Conservation (phyloP, 2,329 filamentous ascomycete genomes). For the Elsinoe australis region DNA sequence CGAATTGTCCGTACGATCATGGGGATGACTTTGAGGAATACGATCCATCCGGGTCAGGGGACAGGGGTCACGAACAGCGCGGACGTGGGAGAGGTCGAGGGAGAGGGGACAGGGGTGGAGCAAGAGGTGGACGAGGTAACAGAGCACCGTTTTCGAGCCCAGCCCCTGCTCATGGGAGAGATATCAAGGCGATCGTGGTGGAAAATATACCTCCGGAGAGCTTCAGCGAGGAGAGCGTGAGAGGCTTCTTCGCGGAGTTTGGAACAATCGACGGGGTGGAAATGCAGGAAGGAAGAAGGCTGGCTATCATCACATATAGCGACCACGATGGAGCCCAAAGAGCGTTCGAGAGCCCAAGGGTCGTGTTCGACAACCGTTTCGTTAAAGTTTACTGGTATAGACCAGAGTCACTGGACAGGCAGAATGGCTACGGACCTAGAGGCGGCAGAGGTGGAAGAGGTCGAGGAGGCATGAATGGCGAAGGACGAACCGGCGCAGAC, state of each 20-base stretch:
- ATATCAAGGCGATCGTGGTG: conserved; percentile 62
- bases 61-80: conserved; percentile 35
- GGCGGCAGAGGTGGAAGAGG: conserved; percentile 13
- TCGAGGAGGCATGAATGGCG: conserved; percentile 16
- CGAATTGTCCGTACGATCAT: conserved; percentile 62
- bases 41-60: conserved; percentile 42
- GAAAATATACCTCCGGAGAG: conserved; percentile 69
- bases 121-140: conserved; percentile 30
- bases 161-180: conserved; percentile 55
- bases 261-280: conserved; percentile 57
- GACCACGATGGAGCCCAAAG: conserved; percentile 58
- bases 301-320: conserved; percentile 64
- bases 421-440: conserved; percentile 17
- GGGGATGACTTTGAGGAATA: conserved; percentile 52
- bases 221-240: conserved; percentile 58
- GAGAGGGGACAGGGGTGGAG: conserved; percentile 29
- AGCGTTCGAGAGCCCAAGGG: conserved; percentile 69
- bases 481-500: conserved; percentile 17
- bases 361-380: conserved; percentile 77
- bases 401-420: conserved; percentile 29
- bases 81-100: conserved; percentile 33
- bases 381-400: conserved; percentile 77
- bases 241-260: conserved; percentile 64
- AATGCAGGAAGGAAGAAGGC: conserved; percentile 57
- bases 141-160: conserved; percentile 57